Evolutionary conservation across 306 rosid genomes (phyloP).

Genomic region (Chamaecrista fasciculata): DNA sequence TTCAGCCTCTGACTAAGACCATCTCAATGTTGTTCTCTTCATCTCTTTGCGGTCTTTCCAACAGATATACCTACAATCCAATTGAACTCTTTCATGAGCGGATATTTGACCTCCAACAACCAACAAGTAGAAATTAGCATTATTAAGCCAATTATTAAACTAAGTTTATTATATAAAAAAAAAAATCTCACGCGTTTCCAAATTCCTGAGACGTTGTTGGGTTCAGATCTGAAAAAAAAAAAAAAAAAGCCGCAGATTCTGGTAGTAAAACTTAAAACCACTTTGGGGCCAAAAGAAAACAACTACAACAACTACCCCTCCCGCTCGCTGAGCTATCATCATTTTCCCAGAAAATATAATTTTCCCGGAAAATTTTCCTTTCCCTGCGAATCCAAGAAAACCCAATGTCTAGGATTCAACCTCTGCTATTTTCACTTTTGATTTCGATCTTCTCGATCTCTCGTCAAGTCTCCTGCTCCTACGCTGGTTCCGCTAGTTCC

Average conservation of each 20-base stretch:
- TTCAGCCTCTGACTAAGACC: too few relatives aligned
- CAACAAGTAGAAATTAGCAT: too few relatives aligned
- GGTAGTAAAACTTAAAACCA: background rate
- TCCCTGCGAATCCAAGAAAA: constrained; percentile 22
- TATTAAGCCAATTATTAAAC: too few relatives aligned
- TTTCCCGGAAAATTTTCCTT: constrained; percentile 25
- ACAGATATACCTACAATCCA: too few relatives aligned
- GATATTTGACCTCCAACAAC: too few relatives aligned
- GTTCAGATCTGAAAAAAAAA: background rate
- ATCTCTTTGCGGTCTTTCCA: too few relatives aligned
- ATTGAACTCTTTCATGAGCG: too few relatives aligned
- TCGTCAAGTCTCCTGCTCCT: constrained; percentile 43
- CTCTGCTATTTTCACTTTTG: constrained; percentile 32
- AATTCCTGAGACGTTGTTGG: background rate
- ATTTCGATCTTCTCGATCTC: constrained; percentile 38
- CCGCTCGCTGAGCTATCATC: constrained; percentile 16
- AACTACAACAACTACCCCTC: background rate
- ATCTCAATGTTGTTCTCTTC: too few relatives aligned
- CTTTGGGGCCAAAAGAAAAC: background rate
- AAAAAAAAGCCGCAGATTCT: background rate
- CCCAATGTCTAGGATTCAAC: constrained; percentile 39
- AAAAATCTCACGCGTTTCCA: too few relatives aligned
- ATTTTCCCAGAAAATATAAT: constrained; percentile 20
- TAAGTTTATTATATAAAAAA: too few relatives aligned
- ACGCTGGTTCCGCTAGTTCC: constrained; percentile 81